A percentile compares a stretch with the other conserved stretches of the same genome.
Evolutionary conservation across 2,329 filamentous ascomycete genomes (phyloP).

Genomic region (Cordyceps javanica): DNA sequence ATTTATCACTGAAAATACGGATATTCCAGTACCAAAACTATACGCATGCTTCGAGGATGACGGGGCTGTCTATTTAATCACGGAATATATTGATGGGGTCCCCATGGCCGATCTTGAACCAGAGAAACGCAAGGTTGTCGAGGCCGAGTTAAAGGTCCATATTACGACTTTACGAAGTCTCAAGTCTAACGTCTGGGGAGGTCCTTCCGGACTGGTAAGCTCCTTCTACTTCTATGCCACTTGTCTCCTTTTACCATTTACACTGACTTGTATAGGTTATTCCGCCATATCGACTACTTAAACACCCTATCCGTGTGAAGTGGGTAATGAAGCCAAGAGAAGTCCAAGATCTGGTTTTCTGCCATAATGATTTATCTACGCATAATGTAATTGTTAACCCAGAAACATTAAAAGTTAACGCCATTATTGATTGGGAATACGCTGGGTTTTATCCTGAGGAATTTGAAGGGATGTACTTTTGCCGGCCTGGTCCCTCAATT

Average conservation of each 20-base stretch:
- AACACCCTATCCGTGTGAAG: neutral
- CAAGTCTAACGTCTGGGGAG: neutral
- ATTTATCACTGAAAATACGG: slow-evolving; percentile 16
- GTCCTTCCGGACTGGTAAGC: neutral
- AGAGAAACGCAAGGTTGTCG: slow-evolving; percentile 13
- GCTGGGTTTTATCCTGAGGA: slow-evolving; percentile 26
- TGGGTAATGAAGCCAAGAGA: slow-evolving; percentile 16
- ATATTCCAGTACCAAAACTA: slow-evolving; percentile 18
- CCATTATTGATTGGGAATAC: slow-evolving; percentile 34
- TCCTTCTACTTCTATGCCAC: neutral
- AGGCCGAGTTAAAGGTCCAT: slow-evolving; percentile 13
- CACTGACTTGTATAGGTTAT: neutral
- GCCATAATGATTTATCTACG: slow-evolving; percentile 15
- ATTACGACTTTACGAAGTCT: neutral
- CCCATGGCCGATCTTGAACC: slow-evolving; percentile 13
- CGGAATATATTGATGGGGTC: slow-evolving; percentile 16
- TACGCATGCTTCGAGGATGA: slow-evolving; percentile 18
- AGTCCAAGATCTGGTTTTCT: slow-evolving; percentile 18
- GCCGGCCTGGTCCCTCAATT: slow-evolving; percentile 19
- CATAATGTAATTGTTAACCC: slow-evolving; percentile 16
- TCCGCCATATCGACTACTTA: neutral
- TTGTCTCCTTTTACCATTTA: neutral
- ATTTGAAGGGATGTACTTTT: slow-evolving; percentile 23
- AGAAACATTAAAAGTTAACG: slow-evolving; percentile 24
- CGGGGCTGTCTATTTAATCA: slow-evolving; percentile 15